Percentiles rank a stretch among this genome's conserved stretches.
Conservation (phyloP, 441 rosid species). For the Monsonia emarginata region DNA sequence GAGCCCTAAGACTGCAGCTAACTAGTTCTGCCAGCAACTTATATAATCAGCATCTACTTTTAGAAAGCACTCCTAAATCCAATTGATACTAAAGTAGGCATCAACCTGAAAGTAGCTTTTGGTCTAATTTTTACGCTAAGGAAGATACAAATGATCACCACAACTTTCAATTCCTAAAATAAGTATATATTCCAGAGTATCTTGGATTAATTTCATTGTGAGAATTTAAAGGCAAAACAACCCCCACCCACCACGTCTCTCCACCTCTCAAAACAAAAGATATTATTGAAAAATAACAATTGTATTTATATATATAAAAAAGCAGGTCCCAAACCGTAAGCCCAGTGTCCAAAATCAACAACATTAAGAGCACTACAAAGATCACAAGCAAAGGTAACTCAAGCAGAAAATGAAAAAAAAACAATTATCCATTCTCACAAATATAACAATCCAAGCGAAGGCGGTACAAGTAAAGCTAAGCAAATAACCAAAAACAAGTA, state of each 20-base stretch:
- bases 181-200: not conserved
- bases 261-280: not conserved
- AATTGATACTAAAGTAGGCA: not conserved
- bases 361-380: not conserved
- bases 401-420: not conserved
- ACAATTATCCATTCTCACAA: not conserved
- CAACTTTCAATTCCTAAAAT: not conserved
- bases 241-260: not conserved
- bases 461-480: not conserved
- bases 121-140: not conserved
- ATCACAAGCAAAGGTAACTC: not conserved
- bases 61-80: not conserved
- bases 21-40: not conserved
- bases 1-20: not conserved
- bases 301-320: too few relatives aligned
- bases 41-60: not conserved
- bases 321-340: not conserved
- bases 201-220: not conserved
- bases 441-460: not conserved
- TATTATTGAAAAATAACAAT: too few relatives aligned
- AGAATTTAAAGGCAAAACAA: not conserved
- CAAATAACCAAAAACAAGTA: not conserved
- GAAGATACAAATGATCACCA: not conserved
- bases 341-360: not conserved
- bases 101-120: not conserved